These are phyloP conservation scores for Neurospora crassa DNA, from an alignment of 2,329 filamentous ascomycete genomes.

Conservation along the genomic window DNA sequence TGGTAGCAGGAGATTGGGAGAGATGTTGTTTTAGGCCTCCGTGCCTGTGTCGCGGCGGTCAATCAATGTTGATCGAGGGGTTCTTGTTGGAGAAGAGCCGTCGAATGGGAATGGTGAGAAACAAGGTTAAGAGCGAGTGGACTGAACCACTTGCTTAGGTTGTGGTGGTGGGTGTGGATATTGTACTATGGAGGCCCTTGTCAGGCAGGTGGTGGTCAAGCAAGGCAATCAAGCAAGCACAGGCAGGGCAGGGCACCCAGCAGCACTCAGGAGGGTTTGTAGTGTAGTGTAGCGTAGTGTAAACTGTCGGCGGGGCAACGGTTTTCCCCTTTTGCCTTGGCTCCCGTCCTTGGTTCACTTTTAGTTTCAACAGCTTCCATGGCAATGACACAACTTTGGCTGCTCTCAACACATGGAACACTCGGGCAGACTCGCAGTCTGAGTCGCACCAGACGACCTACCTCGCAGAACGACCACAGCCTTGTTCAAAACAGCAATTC, in stretches of 20 bases:
- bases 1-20: neutral
- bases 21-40: neutral
- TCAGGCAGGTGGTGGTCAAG: neutral
- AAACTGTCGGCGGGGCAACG: neutral
- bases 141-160: neutral
- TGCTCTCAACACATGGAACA: neutral
- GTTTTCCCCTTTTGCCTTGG: neutral
- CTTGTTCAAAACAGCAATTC: neutral
- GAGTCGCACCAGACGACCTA: neutral
- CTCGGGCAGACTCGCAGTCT: neutral
- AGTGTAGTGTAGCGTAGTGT: neutral
- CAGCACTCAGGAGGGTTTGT: neutral
- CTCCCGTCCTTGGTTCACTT: no score
- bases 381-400: neutral
- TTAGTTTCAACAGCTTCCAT: neutral
- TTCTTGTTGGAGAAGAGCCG: neutral
- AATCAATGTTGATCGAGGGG: constrained; percentile 1
- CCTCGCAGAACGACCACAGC: neutral
- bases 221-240: neutral
- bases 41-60: neutral
- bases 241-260: neutral
- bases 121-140: neutral
- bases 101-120: neutral
- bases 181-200: neutral
- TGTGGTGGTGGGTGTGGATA: neutral